phyloP scores from a whole-genome alignment of 805 yeast species.

The Starmerella etchellsii region DNA sequence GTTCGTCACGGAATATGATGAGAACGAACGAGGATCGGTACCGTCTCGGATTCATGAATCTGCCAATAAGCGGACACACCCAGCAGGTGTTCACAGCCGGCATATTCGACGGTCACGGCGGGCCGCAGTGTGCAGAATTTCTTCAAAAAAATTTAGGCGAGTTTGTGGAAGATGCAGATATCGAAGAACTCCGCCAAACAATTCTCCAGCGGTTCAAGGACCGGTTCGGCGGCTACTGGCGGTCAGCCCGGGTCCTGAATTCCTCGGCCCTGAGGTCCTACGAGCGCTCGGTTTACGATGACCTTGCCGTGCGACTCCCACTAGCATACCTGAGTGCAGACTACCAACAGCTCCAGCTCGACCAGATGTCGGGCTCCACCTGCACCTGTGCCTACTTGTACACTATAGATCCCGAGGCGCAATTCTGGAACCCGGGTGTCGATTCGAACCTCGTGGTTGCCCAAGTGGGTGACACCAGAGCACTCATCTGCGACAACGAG shows the following conservation, averaged over 20 bases:
- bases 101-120: slow-evolving; percentile 94
- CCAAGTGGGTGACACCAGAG: slow-evolving; percentile 87
- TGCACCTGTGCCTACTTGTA: slow-evolving; percentile 54
- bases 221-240: slow-evolving; percentile 76
- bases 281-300: slow-evolving; percentile 32
- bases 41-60: slow-evolving; percentile 47
- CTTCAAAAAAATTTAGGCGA: slow-evolving; percentile 41
- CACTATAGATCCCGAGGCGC: slow-evolving; percentile 28
- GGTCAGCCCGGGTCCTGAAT: slow-evolving; percentile 28
- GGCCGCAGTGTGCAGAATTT: slow-evolving; percentile 56
- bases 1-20: slow-evolving; percentile 61
- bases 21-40: slow-evolving; percentile 70
- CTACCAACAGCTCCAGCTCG: slow-evolving; percentile 34
- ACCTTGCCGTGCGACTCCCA: slow-evolving; percentile 47
- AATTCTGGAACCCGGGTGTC: slow-evolving; percentile 52
- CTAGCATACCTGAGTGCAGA: slow-evolving; percentile 56
- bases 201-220: slow-evolving; percentile 43
- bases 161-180: slow-evolving; percentile 36
- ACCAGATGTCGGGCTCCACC: slow-evolving; percentile 45
- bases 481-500: slow-evolving; percentile 64
- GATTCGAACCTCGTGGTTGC: slow-evolving; percentile 60
- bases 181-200: slow-evolving; percentile 29
- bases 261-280: slow-evolving; percentile 33
- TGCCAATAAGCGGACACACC: slow-evolving; percentile 20
- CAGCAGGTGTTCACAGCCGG: slow-evolving; percentile 51